Conservation (phyloP, 2,329 filamentous ascomycete species). For the Thielaviopsis musarum region DNA sequence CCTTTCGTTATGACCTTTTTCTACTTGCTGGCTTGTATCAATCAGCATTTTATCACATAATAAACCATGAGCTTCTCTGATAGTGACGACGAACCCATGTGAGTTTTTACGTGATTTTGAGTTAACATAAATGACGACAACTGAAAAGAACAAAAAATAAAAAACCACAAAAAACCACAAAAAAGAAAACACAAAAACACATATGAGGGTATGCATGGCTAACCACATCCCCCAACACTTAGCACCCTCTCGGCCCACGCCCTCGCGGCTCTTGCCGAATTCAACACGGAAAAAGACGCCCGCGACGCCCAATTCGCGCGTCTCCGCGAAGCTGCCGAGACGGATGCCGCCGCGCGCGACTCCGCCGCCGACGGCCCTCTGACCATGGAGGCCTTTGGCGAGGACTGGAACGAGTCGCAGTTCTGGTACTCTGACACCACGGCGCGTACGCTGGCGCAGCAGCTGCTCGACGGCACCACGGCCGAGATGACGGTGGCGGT, state of each 20-base stretch:
- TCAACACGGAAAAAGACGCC: conserved; percentile 56
- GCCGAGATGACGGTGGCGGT: conserved; percentile 45
- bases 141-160: neutral
- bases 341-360: conserved; percentile 13
- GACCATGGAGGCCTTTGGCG: conserved; percentile 54
- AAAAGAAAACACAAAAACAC: too few species aligned
- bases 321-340: conserved; percentile 37
- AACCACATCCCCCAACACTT: neutral
- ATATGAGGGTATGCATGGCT: neutral
- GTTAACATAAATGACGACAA: too few species aligned
- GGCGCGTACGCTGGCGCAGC: conserved; percentile 42
- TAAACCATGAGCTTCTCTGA: conserved; percentile 4
- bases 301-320: conserved; percentile 50
- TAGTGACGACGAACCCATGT: conserved; percentile 33
- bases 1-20: neutral
- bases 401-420: conserved; percentile 72
- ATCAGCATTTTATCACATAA: neutral
- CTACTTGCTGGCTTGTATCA: neutral
- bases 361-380: conserved; percentile 16
- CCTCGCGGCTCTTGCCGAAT: conserved; percentile 53
- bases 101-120: conserved; percentile 15
- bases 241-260: conserved; percentile 50
- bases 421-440: conserved; percentile 73
- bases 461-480: conserved; percentile 46
- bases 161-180: too few species aligned